Percentiles rank a stretch among this genome's conserved stretches.
Conservation (phyloP, 176 grass and related monocot species). For the Eleusine indica region DNA sequence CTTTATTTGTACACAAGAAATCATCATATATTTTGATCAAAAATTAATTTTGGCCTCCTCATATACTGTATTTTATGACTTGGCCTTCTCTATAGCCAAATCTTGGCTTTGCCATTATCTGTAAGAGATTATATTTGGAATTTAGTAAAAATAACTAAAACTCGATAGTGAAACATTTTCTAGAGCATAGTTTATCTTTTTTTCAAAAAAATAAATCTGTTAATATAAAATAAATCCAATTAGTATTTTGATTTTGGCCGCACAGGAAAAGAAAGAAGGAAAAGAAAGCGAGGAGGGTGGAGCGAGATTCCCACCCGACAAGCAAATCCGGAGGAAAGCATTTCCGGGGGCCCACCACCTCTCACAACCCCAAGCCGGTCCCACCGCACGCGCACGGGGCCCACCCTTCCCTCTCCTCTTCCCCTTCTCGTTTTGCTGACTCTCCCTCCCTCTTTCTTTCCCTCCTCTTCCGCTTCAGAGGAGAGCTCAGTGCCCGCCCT, state of each 20-base stretch:
- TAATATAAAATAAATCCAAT: neutral
- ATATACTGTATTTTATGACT: too few species aligned
- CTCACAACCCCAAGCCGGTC: constrained; percentile 35
- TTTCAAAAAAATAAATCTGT: too few species aligned
- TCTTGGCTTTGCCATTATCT: too few species aligned
- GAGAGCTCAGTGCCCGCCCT: neutral
- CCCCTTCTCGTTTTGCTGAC: neutral
- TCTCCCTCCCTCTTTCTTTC: neutral
- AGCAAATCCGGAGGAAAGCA: constrained; percentile 73
- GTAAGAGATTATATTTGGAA: too few species aligned
- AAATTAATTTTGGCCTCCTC: too few species aligned
- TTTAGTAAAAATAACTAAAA: too few species aligned
- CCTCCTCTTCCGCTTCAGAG: neutral
- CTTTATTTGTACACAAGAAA: too few species aligned
- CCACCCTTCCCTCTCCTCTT: constrained; percentile 16
- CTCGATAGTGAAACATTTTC: too few species aligned
- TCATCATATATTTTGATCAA: too few species aligned
- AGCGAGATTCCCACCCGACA: constrained; percentile 62
- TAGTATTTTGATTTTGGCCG: neutral
- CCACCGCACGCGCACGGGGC: constrained; percentile 52
- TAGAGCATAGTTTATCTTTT: too few species aligned
- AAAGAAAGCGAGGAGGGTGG: neutral
- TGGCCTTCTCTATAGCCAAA: too few species aligned
- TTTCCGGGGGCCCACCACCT: constrained; percentile 39
- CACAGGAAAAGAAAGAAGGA: neutral